Evolutionary conservation across 305 asterid genomes (phyloP).

Genomic region (Solanum hybrid): DNA sequence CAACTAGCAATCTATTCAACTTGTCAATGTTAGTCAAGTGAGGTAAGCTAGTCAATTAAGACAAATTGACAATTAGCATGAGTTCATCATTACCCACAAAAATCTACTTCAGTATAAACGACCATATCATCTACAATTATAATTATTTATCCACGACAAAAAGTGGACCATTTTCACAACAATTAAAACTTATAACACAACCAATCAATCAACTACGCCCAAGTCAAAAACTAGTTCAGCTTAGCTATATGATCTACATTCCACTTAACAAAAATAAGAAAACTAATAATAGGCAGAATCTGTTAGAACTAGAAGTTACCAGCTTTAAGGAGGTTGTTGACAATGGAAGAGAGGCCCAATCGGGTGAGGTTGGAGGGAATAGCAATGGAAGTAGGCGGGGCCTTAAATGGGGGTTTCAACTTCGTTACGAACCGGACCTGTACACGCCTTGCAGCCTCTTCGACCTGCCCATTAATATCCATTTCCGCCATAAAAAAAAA

Average conservation of each 20-base stretch:
- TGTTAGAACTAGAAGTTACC: slow-evolving; percentile 21
- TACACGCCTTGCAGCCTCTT: slow-evolving; percentile 46
- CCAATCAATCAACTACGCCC: neutral
- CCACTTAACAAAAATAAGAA: neutral
- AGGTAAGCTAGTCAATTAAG: neutral
- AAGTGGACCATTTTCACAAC: neutral
- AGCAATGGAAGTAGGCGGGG: slow-evolving; percentile 54
- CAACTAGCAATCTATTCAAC: neutral
- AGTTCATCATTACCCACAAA: neutral
- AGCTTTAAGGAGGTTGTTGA: slow-evolving; percentile 59
- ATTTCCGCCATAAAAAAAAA: slow-evolving; percentile 11
- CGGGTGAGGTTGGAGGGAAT: slow-evolving; percentile 81
- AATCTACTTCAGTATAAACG: neutral
- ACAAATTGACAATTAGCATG: neutral
- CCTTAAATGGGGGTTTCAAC: slow-evolving; percentile 49
- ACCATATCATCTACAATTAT: neutral
- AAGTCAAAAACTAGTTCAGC: neutral
- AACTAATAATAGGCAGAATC: neutral
- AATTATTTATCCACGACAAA: neutral
- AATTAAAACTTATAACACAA: neutral
- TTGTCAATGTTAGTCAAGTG: neutral
- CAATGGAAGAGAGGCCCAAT: slow-evolving; percentile 55
- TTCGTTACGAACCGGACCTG: slow-evolving; percentile 83
- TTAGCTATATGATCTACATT: neutral
- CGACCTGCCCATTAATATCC: slow-evolving; percentile 45